Evolutionary conservation across 228 moss, liverwort and hornwort species (phyloP), one percentile per base, ranked within the genome.

Genomic region (Sphagnum magellanicum): DNA sequence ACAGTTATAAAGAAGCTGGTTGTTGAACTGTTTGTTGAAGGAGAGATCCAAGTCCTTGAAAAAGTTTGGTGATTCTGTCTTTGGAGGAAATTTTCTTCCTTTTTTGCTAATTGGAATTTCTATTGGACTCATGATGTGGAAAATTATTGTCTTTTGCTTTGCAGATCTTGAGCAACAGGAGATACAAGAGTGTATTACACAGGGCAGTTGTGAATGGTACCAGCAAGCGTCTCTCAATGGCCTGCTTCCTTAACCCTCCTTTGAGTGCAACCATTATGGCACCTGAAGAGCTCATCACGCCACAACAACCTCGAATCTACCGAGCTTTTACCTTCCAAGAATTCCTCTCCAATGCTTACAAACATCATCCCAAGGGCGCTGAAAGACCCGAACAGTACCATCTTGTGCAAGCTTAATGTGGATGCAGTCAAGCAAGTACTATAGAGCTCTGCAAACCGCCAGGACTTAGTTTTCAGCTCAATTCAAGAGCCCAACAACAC

Each of bases 81-180:
- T 32, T 32, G 32, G 32, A 32, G 32, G 32, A 32, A 32, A 32
- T 32, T 32, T 32, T 32, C 32, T 32, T 32, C 32, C 32, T 32
- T 32, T 32, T 32, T 32, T 32, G 32, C 32, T 32, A 32, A 32
- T 32, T 32, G 32, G 32, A 32, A 32, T 32, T 32, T 3, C 32
- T 32, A 32, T 32, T 32, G 32, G 32, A 32, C 32, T 32, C 32
- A 32, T 32, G 32, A 32, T 32, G 32, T 32, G 32, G 32, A 32
- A 32, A 32, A 32, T 32, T 32, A 32, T 32, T 32, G 32, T 32
- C 32, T 32, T 32, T 32, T 32, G 32, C 32, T 32, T 51, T 65
- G 76, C 70, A 85, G 85, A 81, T 78, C 50, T 72, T 76, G 53
- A 85, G 85, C 81, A 85, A 85, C 64, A 81, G 77, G 59, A 72